Conservation (phyloP, 495 filamentous ascomycete species). For the Hyphodiscus hymeniophilus region DNA sequence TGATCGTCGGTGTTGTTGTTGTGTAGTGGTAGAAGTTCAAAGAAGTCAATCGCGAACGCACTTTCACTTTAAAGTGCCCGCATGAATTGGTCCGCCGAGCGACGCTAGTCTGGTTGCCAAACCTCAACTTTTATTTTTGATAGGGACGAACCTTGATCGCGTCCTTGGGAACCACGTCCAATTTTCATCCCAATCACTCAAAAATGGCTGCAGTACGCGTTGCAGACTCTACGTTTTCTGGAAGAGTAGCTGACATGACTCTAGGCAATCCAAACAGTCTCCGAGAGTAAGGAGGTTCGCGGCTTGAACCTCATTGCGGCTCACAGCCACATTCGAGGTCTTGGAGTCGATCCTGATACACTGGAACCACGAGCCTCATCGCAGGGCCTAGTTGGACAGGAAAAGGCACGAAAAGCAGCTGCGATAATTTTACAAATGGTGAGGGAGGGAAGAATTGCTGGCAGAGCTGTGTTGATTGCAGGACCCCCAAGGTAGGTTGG, state of each 20-base stretch:
- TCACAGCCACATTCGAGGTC: conserved; percentile 93
- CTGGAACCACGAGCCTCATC: conserved; percentile 79
- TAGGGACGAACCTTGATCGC: background rate
- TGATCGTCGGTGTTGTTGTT: too few relatives aligned
- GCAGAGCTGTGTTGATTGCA: conserved; percentile 88
- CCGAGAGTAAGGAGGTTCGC: conserved; percentile 88
- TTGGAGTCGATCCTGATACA: conserved; percentile 88
- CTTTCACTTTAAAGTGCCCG: too few relatives aligned
- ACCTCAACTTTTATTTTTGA: background rate
- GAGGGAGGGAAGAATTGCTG: conserved; percentile 96
- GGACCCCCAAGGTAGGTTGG: conserved; percentile 67
- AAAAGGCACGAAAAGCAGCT: conserved; percentile 91
- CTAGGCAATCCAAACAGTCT: conserved; percentile 84
- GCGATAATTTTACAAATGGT: conserved; percentile 97
- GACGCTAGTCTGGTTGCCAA: background rate
- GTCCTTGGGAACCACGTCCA: background rate
- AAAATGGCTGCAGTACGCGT: conserved; percentile 10
- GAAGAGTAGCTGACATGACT: conserved; percentile 1
- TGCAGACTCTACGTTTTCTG: background rate
- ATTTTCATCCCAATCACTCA: background rate
- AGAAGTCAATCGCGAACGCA: too few relatives aligned
- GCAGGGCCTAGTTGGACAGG: conserved; percentile 94
- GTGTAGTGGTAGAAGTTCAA: too few relatives aligned
- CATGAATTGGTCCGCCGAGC: too few relatives aligned
- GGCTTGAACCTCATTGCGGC: conserved; percentile 95